These are phyloP conservation scores for Cutaneotrichosporon sp. DNA, from an alignment of 1,284 basidiomycete species.

Conservation along the genomic window DNA sequence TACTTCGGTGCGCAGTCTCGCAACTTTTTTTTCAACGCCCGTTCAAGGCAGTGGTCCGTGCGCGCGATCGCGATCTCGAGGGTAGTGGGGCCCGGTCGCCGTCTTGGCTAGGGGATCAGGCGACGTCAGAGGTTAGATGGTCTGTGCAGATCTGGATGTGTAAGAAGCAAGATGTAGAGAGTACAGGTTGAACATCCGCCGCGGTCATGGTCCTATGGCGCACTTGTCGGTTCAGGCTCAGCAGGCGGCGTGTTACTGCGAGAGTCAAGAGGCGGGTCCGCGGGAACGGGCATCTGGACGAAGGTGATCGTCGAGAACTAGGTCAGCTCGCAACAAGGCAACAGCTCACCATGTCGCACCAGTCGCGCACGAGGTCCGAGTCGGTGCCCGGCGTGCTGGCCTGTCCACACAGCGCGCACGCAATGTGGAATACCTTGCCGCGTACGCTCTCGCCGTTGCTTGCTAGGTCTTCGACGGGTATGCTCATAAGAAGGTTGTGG, in stretches of 20 bases:
- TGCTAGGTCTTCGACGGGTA: constrained; percentile 52
- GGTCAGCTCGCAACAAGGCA: background rate
- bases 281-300: constrained; percentile 51
- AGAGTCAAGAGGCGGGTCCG: constrained; percentile 29
- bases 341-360: constrained; percentile 51
- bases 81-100: background rate
- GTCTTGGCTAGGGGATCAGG: background rate
- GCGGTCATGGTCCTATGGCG: background rate
- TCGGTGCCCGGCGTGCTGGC: constrained; percentile 34
- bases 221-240: background rate
- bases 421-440: constrained; percentile 52
- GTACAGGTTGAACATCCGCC: background rate
- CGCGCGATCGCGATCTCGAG: background rate
- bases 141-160: background rate
- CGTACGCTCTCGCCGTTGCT: constrained; percentile 53
- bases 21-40: background rate
- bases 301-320: constrained; percentile 52
- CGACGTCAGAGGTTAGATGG: background rate
- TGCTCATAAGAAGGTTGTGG: constrained; percentile 47
- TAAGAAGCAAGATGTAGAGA: background rate
- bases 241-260: constrained; percentile 33
- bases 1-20: background rate
- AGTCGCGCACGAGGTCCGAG: constrained; percentile 49
- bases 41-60: background rate
- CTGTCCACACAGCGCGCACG: constrained; percentile 47